A percentile compares a stretch with the other conserved stretches of the same genome.
Conservation (phyloP, 139 green algal species). For the Asterochloris erici region DNA sequence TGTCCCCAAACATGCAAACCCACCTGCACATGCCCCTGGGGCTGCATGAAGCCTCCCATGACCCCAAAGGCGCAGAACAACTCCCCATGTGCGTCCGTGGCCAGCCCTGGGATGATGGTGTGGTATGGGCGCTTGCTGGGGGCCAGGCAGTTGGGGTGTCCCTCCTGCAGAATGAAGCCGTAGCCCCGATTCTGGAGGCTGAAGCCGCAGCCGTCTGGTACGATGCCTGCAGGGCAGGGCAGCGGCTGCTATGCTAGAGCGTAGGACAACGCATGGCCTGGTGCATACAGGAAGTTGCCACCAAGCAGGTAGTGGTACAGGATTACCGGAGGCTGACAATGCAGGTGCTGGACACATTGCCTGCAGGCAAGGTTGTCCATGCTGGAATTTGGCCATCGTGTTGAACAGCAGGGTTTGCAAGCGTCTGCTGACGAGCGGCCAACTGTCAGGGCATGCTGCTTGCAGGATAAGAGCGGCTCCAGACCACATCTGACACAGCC, state of each 20-base stretch:
- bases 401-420: no score
- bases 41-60: constrained; percentile 72
- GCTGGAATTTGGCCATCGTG: no score
- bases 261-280: neutral
- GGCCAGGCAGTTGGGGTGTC: constrained; percentile 54
- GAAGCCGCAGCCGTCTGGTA: constrained; percentile 62
- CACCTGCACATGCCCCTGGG: constrained; percentile 63
- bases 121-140: constrained; percentile 60
- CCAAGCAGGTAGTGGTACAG: neutral
- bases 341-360: neutral
- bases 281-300: neutral
- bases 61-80: constrained; percentile 37
- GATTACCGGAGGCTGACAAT: neutral
- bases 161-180: constrained; percentile 44
- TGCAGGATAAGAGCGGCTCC: no score
- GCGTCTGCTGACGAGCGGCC: no score
- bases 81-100: constrained; percentile 32
- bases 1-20: no score
- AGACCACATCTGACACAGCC: no score
- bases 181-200: constrained; percentile 49
- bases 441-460: no score
- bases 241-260: neutral
- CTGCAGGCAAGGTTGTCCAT: neutral
- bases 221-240: constrained; percentile 23
- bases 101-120: constrained; percentile 64